Percentiles rank a stretch among this genome's conserved stretches.
Conservation (phyloP, 345 rosid species). For the Mallotus nudiflorus region DNA sequence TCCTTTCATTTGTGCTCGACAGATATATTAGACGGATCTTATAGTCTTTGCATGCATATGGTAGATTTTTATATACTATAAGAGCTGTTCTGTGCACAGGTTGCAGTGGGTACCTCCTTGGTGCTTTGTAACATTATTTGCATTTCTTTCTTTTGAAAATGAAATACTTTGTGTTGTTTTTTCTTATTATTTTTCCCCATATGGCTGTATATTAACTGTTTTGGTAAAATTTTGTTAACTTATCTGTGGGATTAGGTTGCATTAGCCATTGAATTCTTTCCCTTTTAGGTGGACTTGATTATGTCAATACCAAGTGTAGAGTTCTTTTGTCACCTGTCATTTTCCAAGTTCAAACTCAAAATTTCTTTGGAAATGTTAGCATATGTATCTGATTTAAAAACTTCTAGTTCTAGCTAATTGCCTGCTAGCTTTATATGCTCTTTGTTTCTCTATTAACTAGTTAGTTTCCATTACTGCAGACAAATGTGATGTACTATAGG, state of each 20-base stretch:
- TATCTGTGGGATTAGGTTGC: neutral
- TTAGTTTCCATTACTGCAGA: conserved; percentile 46
- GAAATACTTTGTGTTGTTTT: neutral
- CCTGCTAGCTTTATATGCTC: neutral
- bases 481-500: conserved; percentile 69
- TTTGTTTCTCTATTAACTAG: neutral
- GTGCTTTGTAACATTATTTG: neutral
- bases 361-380: neutral
- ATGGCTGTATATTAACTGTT: neutral
- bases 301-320: neutral
- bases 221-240: neutral
- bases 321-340: neutral
- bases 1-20: too few relatives aligned
- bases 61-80: neutral
- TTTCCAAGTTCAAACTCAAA: neutral
- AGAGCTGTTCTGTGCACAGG: neutral
- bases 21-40: neutral
- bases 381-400: conserved; percentile 1
- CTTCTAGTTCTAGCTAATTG: neutral
- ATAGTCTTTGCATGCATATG: neutral
- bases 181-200: neutral
- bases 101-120: too few relatives aligned
- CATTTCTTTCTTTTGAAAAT: neutral
- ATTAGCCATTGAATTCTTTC: conserved; percentile 7
- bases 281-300: neutral